phyloP scores from a whole-genome alignment of 176 grass and related monocot genomes.

The Aechmea fasciata region DNA sequence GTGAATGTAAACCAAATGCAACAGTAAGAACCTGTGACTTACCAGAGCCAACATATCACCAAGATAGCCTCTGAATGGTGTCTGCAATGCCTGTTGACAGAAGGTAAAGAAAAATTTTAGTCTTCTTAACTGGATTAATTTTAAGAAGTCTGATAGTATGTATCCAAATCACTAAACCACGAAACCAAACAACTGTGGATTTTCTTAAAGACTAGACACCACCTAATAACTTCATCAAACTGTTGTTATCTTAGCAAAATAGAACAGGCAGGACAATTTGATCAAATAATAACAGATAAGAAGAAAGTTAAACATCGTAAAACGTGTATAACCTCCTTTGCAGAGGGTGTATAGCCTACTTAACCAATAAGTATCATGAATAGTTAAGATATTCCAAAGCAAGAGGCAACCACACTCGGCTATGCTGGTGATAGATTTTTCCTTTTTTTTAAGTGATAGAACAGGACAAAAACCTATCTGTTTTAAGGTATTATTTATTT shows the following conservation, averaged over 20 bases:
- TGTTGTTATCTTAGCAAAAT: not conserved
- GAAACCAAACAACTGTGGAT: not conserved
- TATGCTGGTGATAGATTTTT: too few species aligned
- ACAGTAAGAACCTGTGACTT: slow-evolving; percentile 5
- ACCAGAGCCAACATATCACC: slow-evolving; percentile 85
- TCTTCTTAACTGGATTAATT: not conserved
- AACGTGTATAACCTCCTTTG: too few species aligned
- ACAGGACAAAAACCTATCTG: too few species aligned
- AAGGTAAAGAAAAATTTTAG: not conserved
- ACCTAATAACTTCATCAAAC: not conserved
- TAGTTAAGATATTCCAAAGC: too few species aligned
- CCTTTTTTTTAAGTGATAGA: too few species aligned
- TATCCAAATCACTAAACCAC: not conserved
- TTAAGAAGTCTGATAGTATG: not conserved
- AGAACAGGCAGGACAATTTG: not conserved
- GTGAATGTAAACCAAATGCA: too few species aligned
- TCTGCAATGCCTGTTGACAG: slow-evolving; percentile 53
- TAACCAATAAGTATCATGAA: too few species aligned
- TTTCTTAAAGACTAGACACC: not conserved
- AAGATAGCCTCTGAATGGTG: slow-evolving; percentile 78
- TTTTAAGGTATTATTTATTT: too few species aligned
- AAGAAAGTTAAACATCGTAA: not conserved
- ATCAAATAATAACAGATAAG: not conserved
- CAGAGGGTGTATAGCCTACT: too few species aligned
- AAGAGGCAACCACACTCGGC: too few species aligned